These are phyloP conservation scores for Eimeria necatrix DNA, from an alignment of 169 alveolate species.

Conservation along the genomic window DNA sequence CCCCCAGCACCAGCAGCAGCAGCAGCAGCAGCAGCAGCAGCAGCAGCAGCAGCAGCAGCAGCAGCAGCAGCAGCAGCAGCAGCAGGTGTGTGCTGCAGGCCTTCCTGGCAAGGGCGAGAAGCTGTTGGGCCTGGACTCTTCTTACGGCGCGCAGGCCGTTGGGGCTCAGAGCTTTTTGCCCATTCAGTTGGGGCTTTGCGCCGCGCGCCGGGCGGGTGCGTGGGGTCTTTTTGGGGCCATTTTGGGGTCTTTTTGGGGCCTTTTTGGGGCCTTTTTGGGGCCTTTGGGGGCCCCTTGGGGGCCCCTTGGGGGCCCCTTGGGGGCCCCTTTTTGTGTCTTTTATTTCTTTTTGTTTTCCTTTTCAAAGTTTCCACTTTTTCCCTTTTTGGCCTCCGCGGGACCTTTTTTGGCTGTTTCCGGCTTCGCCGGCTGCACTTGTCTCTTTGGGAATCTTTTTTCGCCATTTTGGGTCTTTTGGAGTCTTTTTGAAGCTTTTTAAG, in stretches of 20 bases:
- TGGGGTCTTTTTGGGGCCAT: background rate
- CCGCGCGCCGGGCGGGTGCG: constrained; percentile 84
- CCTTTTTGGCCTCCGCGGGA: too few relatives aligned
- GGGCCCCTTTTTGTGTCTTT: too few relatives aligned
- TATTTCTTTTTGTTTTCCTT: too few relatives aligned
- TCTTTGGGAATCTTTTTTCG: too few relatives aligned
- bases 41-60: background rate
- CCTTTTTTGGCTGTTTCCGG: too few relatives aligned
- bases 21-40: background rate
- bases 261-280: background rate
- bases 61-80: background rate
- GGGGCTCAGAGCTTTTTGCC: constrained; percentile 93
- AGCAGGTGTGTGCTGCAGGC: constrained; percentile 63
- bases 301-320: too few relatives aligned
- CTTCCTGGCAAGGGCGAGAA: constrained; percentile 90
- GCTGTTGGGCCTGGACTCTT: constrained; percentile 89
- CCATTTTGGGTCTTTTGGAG: too few relatives aligned
- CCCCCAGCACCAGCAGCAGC: background rate
- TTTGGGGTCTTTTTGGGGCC: too few relatives aligned
- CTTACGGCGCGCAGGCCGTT: constrained; percentile 92
- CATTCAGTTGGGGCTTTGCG: constrained; percentile 92
- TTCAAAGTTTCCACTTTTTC: too few relatives aligned
- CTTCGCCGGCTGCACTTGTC: too few relatives aligned
- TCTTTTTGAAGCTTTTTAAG: too few relatives aligned
- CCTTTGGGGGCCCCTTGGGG: too few relatives aligned